These are phyloP conservation scores for Komagataella kurtzmanii DNA, from an alignment of 805 yeast genomes.

Conservation along the genomic window DNA sequence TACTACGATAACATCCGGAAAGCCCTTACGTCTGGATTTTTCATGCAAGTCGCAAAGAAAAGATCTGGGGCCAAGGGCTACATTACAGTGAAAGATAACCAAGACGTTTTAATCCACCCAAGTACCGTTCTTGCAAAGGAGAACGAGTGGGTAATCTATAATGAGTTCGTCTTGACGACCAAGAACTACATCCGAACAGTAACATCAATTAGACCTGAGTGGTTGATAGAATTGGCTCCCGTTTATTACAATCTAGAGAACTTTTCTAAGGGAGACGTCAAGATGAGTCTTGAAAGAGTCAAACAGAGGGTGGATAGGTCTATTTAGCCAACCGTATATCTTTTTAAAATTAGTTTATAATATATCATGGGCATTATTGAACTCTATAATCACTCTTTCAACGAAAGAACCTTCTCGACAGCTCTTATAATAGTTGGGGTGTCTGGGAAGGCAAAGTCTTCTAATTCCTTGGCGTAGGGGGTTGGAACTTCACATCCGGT, in stretches of 20 bases:
- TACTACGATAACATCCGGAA: constrained; percentile 73
- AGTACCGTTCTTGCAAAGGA: constrained; percentile 82
- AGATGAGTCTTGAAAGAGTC: constrained; percentile 54
- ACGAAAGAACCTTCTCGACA: constrained; percentile 63
- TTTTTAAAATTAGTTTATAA: neutral
- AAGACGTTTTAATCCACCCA: constrained; percentile 91
- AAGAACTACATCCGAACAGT: constrained; percentile 93
- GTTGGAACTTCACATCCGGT: constrained; percentile 99
- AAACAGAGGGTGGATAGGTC: constrained; percentile 21
- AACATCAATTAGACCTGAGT: constrained; percentile 79
- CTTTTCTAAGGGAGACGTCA: constrained; percentile 60
- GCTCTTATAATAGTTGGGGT: constrained; percentile 82
- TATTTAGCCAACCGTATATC: neutral
- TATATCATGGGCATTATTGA: neutral
- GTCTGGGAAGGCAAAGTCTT: constrained; percentile 98
- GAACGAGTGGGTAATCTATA: constrained; percentile 87
- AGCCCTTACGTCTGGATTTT: constrained; percentile 85
- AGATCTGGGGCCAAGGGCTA: constrained; percentile 73
- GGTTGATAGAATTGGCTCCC: constrained; percentile 79
- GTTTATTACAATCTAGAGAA: constrained; percentile 50
- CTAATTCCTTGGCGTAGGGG: constrained; percentile 92
- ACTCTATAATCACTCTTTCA: constrained; percentile 11
- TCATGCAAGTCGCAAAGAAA: constrained; percentile 97
- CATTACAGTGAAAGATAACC: constrained; percentile 88
- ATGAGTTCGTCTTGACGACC: constrained; percentile 88